Base-by-base conservation (phyloP, 2,329 filamentous ascomycete genomes). In the Ophiosphaerella narmari region DNA sequence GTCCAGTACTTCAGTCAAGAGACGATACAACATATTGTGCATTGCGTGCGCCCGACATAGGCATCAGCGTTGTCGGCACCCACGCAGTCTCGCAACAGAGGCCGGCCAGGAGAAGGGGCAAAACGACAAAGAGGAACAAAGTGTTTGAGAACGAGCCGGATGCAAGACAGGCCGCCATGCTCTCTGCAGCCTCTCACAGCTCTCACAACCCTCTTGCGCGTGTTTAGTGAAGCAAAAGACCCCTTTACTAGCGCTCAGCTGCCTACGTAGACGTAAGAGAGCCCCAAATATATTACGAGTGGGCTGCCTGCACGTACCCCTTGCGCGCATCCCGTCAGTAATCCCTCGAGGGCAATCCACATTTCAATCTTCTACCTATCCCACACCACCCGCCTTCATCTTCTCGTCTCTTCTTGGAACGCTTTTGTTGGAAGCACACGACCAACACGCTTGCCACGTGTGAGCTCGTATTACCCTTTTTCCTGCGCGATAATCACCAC, bases 251-350 rank as follows among this genome's bases (percentile, higher is more conserved):
- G 53, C 48, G 48, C 50, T 49, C 31, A 13, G 44, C 42, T 40
- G 46, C 49, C 43, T 52, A 40, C 43, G 33, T 38, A 39, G 35
- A 16, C 23, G 23, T 33, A 34, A 23, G 21, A 23, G 21, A 33
- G 44, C 40, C 46, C 46, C 48, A 39, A 48, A 57, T 52, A 54
- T 54, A 57, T 52, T 58, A 55, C 54, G 35, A 49, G 51, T 53
- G 54, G 48, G 46, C 48, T 50, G 50, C 38, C 57, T 60, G 55
- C 58, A 60, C 54, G 55, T 51, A 53, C 62, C 60, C 45, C 66
- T 64, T 65, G 65, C 60, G 54, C 61, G 53, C 57, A 61, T 63
- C 61, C 50, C 52, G 53, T 58, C 58, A 46, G 50, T 54, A 43
- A 31, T 46, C 50, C 47, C 50, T 51, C 52, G 58, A 57, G 50